Evolutionary conservation across 495 filamentous ascomycete genomes (phyloP).

Genomic region (Cetradonia linearis): DNA sequence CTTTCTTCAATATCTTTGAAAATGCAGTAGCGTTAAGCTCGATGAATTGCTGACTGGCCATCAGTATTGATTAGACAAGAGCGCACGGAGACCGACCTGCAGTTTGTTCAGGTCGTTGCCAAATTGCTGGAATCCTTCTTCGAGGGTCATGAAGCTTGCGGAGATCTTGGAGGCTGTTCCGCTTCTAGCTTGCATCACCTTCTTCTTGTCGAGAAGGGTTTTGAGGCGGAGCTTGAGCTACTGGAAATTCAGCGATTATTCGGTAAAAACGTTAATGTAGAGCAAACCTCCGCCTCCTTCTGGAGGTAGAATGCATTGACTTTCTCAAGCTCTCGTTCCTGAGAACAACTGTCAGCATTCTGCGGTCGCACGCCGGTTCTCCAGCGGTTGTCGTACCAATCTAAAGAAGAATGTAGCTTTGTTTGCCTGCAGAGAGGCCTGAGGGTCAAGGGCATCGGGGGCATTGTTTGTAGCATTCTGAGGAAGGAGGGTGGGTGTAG

Average conservation of each 20-base stretch:
- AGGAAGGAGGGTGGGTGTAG: conserved; percentile 70
- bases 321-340: conserved; percentile 97
- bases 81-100: conserved; percentile 34
- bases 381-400: conserved; percentile 48
- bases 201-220: conserved; percentile 90
- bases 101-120: conserved; percentile 92
- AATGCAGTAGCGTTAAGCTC: conserved; percentile 95
- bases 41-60: conserved; percentile 65
- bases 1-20: conserved; percentile 97
- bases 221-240: conserved; percentile 87
- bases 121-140: conserved; percentile 95
- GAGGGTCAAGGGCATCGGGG: conserved; percentile 54
- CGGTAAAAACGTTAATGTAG: conserved; percentile 23
- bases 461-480: conserved; percentile 51
- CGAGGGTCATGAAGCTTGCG: conserved; percentile 80
- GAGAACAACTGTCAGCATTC: conserved; percentile 4
- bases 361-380: not conserved
- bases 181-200: conserved; percentile 67
- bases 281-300: conserved; percentile 84
- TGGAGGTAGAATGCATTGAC: conserved; percentile 97
- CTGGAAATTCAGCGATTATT: conserved; percentile 3
- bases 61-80: not conserved
- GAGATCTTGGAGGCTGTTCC: conserved; percentile 69
- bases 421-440: conserved; percentile 88
- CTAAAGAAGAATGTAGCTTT: conserved; percentile 98